Evolutionary conservation across 257 asterid genomes (phyloP).

Genomic region (Craterostigma plantagineum): DNA sequence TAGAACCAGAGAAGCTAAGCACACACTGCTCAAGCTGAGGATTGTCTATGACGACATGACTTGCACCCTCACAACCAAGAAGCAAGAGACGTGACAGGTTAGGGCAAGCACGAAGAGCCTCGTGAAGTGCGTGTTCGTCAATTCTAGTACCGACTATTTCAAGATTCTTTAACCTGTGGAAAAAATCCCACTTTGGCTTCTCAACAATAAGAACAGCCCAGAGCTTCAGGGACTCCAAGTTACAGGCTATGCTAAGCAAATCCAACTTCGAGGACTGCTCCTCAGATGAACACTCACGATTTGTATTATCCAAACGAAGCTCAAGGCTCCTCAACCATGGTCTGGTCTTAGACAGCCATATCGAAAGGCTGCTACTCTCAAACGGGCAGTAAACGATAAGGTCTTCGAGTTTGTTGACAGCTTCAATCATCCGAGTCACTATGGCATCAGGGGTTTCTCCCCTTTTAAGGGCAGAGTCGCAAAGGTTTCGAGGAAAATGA

Average conservation of each 20-base stretch:
- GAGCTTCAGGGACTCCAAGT: conserved; percentile 74
- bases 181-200: conserved; percentile 72
- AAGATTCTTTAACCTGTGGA: conserved; percentile 53
- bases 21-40: conserved; percentile 54
- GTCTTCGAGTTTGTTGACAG: conserved; percentile 38
- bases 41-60: conserved; percentile 33
- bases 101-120: conserved; percentile 62
- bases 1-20: conserved; percentile 67
- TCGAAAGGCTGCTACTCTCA: conserved; percentile 39
- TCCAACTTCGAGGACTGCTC: conserved; percentile 60
- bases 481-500: conserved; percentile 62
- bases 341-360: conserved; percentile 51
- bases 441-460: conserved; percentile 44
- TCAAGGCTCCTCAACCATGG: conserved; percentile 49
- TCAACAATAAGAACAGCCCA: conserved; percentile 80
- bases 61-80: conserved; percentile 84
- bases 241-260: conserved; percentile 39
- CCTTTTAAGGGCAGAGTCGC: conserved; percentile 32
- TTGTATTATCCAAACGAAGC: conserved; percentile 72
- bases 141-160: conserved; percentile 90
- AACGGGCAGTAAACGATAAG: conserved; percentile 85
- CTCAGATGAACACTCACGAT: conserved; percentile 18
- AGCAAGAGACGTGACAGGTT: conserved; percentile 51
- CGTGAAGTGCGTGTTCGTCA: conserved; percentile 43
- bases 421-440: conserved; percentile 32